Evolutionary conservation across 2,329 filamentous ascomycete species (phyloP), one percentile per base, ranked within the genome.

Genomic region (Orbilia brochopaga): DNA sequence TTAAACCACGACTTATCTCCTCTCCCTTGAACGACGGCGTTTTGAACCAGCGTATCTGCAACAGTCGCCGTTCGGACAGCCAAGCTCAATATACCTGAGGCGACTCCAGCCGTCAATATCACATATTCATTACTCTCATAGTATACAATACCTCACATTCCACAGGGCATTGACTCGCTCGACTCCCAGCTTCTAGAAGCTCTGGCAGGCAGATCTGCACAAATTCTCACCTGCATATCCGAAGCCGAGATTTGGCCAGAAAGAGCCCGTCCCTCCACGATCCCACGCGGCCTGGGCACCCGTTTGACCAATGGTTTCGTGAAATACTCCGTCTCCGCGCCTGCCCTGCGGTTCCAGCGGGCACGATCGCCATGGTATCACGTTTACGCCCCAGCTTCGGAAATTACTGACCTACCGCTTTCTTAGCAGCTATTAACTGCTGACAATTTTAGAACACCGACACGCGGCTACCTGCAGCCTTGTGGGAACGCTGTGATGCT

Each of bases 391-490:
- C n/a, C n/a, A 48, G 8, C 19, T 2, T 48, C n/a, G 44, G 44
- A 48, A 23, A 21, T 48, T 48, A 48, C 19, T 21, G 3, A 7
- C 50, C 17, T 23, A 21, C 13, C 13, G n/a, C n/a, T n/a, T 30
- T 10, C 27, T 10, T 30, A 11, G 6, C 6, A 19, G 6, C 23
- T 13, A n/a, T 6, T 30, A 30, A 27, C 7, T 6, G 17, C 23
- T 70, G 37, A 42, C 44, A 70, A 70, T 59, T 70, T 70, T 70
- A 64, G 66, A 63, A 48, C 15, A 59, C 35, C 27, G 58, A 54
- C 35, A 54, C 21, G 50, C 59, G 50, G 54, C 21, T 55, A 70
- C 65, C 64, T 69, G 65, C 58, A 69, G 58, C 65, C 54, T 48
- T 69, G 37, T 57, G 56, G 53, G 62, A 50, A 61, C 51, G 40